Conservation (phyloP, 257 asterid genomes). For the Nicotiana tomentosiformis region DNA sequence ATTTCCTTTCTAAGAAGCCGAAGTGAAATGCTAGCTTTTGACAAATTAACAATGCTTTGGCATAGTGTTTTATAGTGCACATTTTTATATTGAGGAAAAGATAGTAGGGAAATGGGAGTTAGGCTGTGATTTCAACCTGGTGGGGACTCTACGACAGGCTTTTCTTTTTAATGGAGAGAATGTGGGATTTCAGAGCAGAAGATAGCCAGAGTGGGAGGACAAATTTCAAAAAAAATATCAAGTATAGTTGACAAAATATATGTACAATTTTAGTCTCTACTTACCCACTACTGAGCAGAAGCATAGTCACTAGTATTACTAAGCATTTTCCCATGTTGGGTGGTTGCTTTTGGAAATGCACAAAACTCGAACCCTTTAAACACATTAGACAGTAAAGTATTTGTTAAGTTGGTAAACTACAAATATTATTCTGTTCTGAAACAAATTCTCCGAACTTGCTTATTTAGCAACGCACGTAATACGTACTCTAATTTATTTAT, state of each 20-base stretch:
- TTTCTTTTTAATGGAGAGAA: conserved; percentile 34
- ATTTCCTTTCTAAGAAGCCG: conserved; percentile 24
- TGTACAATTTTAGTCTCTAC: not conserved
- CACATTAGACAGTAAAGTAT: not conserved
- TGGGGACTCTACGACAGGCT: conserved; percentile 49
- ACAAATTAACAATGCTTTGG: conserved; percentile 31
- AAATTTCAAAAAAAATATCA: not conserved
- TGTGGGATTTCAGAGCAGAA: conserved; percentile 23
- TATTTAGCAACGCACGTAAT: not conserved
- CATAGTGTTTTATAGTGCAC: not conserved
- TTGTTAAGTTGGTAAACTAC: not conserved
- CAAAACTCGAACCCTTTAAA: not conserved
- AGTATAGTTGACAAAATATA: conserved; percentile 2
- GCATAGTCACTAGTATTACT: not conserved
- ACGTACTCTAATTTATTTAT: not conserved
- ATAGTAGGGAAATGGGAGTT: conserved; percentile 21
- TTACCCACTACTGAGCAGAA: not conserved
- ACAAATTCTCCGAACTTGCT: not conserved
- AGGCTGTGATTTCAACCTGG: conserved; percentile 29
- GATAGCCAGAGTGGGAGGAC: conserved; percentile 29
- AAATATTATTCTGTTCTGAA: not conserved
- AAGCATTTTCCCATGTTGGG: not conserved
- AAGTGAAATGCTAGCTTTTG: conserved; percentile 27
- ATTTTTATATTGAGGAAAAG: not conserved
- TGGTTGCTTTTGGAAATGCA: not conserved